Conservation (phyloP, 1,284 basidiomycete genomes). For the Takashimella tepidaria region DNA sequence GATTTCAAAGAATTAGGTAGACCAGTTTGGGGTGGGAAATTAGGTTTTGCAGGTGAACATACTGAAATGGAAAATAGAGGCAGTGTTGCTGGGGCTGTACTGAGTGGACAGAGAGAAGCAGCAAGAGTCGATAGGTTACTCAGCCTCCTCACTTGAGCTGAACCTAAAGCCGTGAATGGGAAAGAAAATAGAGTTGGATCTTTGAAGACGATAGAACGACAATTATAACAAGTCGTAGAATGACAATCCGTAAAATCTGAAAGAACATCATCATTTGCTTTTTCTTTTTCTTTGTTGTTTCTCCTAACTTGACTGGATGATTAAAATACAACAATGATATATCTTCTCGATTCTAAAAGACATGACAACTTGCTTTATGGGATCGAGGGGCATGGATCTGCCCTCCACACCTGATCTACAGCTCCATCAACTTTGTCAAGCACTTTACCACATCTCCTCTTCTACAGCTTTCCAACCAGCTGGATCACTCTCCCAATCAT, state of each 20-base stretch:
- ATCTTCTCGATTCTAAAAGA: too few relatives aligned
- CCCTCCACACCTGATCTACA: too few relatives aligned
- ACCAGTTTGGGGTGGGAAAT: conserved; percentile 47
- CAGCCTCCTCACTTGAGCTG: conserved; percentile 1
- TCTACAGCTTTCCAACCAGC: conserved; percentile 30
- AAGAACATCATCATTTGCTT: too few relatives aligned
- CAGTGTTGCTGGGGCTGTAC: conserved; percentile 49
- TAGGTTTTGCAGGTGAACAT: conserved; percentile 55
- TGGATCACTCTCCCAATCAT: conserved; percentile 32
- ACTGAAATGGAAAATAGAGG: conserved; percentile 52
- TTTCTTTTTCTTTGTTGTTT: too few relatives aligned
- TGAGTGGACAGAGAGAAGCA: conserved; percentile 49
- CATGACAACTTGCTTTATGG: too few relatives aligned
- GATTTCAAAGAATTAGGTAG: conserved; percentile 50
- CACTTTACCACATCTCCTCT: conserved; percentile 19
- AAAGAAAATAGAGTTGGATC: neutral
- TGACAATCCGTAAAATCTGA: too few relatives aligned
- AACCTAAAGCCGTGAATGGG: neutral
- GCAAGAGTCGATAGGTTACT: conserved; percentile 39
- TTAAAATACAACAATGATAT: too few relatives aligned
- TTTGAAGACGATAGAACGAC: too few relatives aligned
- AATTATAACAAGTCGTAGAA: too few relatives aligned
- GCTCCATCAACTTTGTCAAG: neutral
- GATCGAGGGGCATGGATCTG: too few relatives aligned
- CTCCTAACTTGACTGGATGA: too few relatives aligned